Conservation (phyloP, 306 rosid genomes). For the Vigna reflexopilosa region DNA sequence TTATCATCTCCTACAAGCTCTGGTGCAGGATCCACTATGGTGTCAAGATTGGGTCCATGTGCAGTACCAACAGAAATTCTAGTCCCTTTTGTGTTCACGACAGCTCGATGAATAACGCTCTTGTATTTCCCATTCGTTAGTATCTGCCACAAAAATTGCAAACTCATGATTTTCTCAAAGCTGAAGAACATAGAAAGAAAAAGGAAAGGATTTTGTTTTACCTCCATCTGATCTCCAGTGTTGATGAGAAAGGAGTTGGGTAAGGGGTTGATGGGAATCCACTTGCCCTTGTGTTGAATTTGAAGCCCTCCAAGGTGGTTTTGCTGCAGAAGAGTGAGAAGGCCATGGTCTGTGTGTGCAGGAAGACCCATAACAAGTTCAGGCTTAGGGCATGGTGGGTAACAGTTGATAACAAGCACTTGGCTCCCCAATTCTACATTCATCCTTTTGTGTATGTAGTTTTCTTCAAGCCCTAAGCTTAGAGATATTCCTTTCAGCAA, state of each 20-base stretch:
- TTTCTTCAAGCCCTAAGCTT: conserved; percentile 55
- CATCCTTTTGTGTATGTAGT: conserved; percentile 44
- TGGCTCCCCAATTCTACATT: conserved; percentile 42
- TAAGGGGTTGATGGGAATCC: conserved; percentile 55
- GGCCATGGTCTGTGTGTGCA: conserved; percentile 64
- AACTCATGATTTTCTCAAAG: not conserved
- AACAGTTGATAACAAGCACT: conserved; percentile 52
- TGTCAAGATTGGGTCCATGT: conserved; percentile 62
- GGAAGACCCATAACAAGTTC: conserved; percentile 65
- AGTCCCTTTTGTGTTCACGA: conserved; percentile 50
- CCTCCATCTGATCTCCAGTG: conserved; percentile 72
- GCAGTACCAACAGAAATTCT: conserved; percentile 61
- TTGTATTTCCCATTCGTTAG: conserved; percentile 66
- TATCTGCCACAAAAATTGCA: conserved; percentile 39
- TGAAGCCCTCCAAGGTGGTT: conserved; percentile 64
- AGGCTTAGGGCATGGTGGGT: conserved; percentile 72
- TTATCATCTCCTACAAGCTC: conserved; percentile 41
- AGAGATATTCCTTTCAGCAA: conserved; percentile 60
- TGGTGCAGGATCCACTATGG: conserved; percentile 47
- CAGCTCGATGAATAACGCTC: conserved; percentile 72
- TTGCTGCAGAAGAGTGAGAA: conserved; percentile 56
- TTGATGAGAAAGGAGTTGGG: conserved; percentile 63
- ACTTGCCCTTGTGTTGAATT: conserved; percentile 48
- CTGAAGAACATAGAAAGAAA: not conserved
- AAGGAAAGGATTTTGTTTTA: conserved; percentile 34